phyloP scores from a whole-genome alignment of 2,329 filamentous ascomycete species.

The Neobulgaria alba region DNA sequence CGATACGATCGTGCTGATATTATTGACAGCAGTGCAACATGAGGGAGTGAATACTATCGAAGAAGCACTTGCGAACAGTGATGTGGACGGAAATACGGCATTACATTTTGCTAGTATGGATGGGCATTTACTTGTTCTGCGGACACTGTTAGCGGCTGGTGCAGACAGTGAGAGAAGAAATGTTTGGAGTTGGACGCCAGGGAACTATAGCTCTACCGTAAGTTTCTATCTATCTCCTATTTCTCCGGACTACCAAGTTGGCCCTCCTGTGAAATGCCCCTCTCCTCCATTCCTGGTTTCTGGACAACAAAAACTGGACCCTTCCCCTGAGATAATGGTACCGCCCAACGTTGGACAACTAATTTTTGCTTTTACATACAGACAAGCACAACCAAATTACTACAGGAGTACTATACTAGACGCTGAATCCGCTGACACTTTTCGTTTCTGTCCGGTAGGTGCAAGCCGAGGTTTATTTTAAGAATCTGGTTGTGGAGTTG shows the following conservation, averaged over 20 bases:
- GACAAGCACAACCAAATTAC: no score
- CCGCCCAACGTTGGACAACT: no score
- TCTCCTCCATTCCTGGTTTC: no score
- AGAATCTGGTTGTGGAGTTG: slow-evolving; percentile 63
- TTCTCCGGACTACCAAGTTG: no score
- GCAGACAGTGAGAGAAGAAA: slow-evolving; percentile 67
- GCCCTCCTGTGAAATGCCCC: no score
- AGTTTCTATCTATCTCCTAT: neutral
- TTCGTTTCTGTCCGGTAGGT: slow-evolving; percentile 1
- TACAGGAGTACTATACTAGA: no score
- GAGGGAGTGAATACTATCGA: slow-evolving; percentile 5
- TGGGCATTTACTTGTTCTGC: slow-evolving; percentile 67
- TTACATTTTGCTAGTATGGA: slow-evolving; percentile 79
- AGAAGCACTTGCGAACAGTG: slow-evolving; percentile 41
- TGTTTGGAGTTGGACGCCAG: slow-evolving; percentile 70
- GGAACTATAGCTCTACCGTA: slow-evolving; percentile 48
- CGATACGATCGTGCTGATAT: slow-evolving; percentile 56
- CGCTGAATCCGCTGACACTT: neutral
- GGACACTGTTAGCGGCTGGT: slow-evolving; percentile 69
- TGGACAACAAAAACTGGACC: no score
- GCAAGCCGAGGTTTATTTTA: slow-evolving; percentile 78
- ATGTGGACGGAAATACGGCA: slow-evolving; percentile 74
- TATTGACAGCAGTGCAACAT: slow-evolving; percentile 49
- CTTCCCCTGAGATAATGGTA: no score
- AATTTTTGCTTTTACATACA: no score